These are phyloP conservation scores for Sophora flavescens DNA, from an alignment of 306 rosid genomes.

Conservation along the genomic window DNA sequence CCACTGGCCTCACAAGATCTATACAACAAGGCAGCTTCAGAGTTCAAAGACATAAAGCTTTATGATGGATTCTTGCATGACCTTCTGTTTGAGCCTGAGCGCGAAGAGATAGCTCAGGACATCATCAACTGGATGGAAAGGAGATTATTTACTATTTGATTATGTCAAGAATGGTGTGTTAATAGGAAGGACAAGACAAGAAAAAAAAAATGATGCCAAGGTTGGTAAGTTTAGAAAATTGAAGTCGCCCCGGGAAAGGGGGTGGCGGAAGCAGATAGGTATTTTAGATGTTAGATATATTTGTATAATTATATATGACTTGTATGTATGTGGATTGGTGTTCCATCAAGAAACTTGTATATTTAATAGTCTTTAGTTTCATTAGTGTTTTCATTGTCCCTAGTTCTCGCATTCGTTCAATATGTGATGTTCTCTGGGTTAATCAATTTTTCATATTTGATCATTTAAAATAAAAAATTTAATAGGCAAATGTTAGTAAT, in stretches of 20 bases:
- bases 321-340: constrained; percentile 8
- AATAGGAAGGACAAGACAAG: background rate
- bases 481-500: no score
- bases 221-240: constrained; percentile 35
- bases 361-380: background rate
- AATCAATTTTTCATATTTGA: background rate
- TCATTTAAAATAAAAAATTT: no score
- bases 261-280: constrained; percentile 52
- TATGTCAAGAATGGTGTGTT: constrained; percentile 29
- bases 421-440: background rate
- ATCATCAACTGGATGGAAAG: constrained; percentile 92
- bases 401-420: background rate
- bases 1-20: constrained; percentile 91
- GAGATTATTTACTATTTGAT: constrained; percentile 53
- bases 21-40: constrained; percentile 78
- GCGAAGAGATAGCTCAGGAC: constrained; percentile 81
- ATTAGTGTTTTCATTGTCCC: background rate
- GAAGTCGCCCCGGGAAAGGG: constrained; percentile 39
- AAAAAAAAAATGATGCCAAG: constrained; percentile 3
- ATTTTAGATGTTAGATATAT: constrained; percentile 15
- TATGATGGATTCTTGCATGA: constrained; percentile 96
- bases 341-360: constrained; percentile 39
- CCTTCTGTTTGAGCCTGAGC: constrained; percentile 94
- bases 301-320: background rate
- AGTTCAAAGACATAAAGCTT: constrained; percentile 86